Evolutionary conservation across 129 eudicot genomes (phyloP).

Genomic region (Mikania micrantha): DNA sequence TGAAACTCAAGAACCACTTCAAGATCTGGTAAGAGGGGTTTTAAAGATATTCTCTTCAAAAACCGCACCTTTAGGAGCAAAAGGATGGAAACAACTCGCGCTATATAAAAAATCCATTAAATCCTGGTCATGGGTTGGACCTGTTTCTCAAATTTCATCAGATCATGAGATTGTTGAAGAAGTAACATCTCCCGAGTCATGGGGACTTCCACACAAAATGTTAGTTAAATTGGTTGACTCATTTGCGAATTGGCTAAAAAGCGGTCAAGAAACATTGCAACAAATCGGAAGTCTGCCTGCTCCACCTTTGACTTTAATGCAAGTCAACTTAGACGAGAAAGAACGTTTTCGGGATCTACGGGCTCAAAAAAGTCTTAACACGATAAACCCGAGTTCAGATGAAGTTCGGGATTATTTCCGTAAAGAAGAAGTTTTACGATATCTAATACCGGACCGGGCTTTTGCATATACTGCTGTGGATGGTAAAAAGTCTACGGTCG

Average conservation of each 20-base stretch:
- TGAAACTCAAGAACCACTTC: conserved; percentile 95
- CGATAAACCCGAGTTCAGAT: conserved; percentile 77
- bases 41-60: conserved; percentile 72
- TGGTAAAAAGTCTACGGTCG: conserved; percentile 88
- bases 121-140: conserved; percentile 91
- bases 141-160: conserved; percentile 38
- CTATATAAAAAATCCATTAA: conserved; percentile 58
- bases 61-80: conserved; percentile 95
- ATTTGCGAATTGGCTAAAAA: conserved; percentile 92
- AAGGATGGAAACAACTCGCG: conserved; percentile 89
- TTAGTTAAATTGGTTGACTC: conserved; percentile 92
- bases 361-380: conserved; percentile 88
- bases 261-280: conserved; percentile 90
- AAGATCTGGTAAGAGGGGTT: conserved; percentile 87
- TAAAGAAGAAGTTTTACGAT: conserved; percentile 78
- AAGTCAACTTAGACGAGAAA: conserved; percentile 68
- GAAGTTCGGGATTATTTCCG: conserved; percentile 85
- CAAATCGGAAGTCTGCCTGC: conserved; percentile 90
- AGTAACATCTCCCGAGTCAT: conserved; percentile 84
- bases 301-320: conserved; percentile 76
- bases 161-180: conserved; percentile 64
- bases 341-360: conserved; percentile 88
- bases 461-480: conserved; percentile 87
- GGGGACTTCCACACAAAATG: conserved; percentile 95
- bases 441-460: conserved; percentile 86